Conservation (phyloP, 352 stramenopile genomes). For the Globisporangium lucens region DNA sequence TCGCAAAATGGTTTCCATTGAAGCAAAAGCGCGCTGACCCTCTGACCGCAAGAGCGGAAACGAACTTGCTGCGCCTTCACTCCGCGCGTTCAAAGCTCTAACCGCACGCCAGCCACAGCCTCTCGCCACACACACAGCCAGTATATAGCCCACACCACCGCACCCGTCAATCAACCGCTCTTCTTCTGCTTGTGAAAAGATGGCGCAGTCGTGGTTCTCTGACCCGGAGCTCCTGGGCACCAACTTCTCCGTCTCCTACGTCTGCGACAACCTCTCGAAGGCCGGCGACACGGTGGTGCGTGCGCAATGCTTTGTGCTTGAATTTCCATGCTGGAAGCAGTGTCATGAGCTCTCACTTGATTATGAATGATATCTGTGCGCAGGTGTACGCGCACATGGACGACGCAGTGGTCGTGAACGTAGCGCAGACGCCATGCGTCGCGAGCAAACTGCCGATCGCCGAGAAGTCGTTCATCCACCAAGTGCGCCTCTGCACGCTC, state of each 20-base stretch:
- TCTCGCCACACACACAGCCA: background rate
- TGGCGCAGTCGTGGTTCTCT: conserved; percentile 44
- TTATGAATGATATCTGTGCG: background rate
- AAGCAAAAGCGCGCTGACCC: background rate
- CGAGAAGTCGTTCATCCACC: conserved; percentile 52
- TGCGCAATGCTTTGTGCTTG: background rate
- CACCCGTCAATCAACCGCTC: background rate
- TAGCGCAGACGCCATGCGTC: conserved; percentile 35
- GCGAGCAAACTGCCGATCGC: conserved; percentile 38
- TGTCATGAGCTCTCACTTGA: background rate
- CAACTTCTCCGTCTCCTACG: conserved; percentile 39
- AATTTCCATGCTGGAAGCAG: background rate
- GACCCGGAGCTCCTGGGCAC: conserved; percentile 45
- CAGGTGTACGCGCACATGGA: conserved; percentile 49
- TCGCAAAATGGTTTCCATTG: background rate
- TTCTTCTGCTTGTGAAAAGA: conserved; percentile 7
- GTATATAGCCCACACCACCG: background rate
- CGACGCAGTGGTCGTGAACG: conserved; percentile 43
- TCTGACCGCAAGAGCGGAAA: background rate
- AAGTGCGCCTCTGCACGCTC: conserved; percentile 61
- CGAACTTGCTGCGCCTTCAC: background rate
- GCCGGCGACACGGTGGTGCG: conserved; percentile 42
- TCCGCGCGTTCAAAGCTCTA: background rate
- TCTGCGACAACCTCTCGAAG: conserved; percentile 58
- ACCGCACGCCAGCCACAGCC: too few species aligned